Evolutionary conservation across 176 grass and related monocot species (phyloP).

Genomic region (Zizania latifolia): DNA sequence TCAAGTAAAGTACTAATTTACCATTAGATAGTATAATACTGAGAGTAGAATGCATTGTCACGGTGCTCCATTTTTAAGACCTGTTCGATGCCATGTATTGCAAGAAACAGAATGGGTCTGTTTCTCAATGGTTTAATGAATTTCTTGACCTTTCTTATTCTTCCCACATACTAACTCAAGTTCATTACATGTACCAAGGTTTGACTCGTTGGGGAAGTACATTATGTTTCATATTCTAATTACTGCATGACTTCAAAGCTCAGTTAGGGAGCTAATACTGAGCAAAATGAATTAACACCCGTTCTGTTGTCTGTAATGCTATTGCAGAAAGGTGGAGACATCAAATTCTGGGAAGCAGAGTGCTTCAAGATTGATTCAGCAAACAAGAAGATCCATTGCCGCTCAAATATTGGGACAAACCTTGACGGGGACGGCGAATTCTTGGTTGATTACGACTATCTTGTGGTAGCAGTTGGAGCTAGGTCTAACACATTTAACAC

Average conservation of each 20-base stretch:
- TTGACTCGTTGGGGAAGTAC: slow-evolving; percentile 1
- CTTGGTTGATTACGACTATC: slow-evolving; percentile 79
- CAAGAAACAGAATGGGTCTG: background rate
- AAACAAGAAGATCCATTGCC: slow-evolving; percentile 75
- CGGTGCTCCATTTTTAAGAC: too few species aligned
- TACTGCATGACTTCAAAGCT: background rate
- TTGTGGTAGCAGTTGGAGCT: slow-evolving; percentile 79
- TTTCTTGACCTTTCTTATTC: background rate
- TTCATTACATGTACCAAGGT: background rate
- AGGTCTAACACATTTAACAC: slow-evolving; percentile 86
- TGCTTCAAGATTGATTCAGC: slow-evolving; percentile 84
- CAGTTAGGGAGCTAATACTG: background rate
- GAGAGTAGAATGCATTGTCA: too few species aligned
- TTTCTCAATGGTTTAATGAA: background rate
- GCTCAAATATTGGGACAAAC: slow-evolving; percentile 62
- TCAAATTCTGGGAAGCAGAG: slow-evolving; percentile 94
- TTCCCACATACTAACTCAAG: background rate
- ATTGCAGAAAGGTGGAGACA: slow-evolving; percentile 73
- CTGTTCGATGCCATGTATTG: background rate
- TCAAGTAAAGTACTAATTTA: too few species aligned
- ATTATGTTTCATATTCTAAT: background rate
- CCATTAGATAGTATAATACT: too few species aligned
- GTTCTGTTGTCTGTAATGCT: background rate
- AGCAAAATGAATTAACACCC: background rate
- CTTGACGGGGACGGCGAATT: slow-evolving; percentile 87